A percentile compares a stretch with the other conserved stretches of the same genome.
Conservation (phyloP, 1,284 basidiomycete species). For the Bondarzewia mesenterica region DNA sequence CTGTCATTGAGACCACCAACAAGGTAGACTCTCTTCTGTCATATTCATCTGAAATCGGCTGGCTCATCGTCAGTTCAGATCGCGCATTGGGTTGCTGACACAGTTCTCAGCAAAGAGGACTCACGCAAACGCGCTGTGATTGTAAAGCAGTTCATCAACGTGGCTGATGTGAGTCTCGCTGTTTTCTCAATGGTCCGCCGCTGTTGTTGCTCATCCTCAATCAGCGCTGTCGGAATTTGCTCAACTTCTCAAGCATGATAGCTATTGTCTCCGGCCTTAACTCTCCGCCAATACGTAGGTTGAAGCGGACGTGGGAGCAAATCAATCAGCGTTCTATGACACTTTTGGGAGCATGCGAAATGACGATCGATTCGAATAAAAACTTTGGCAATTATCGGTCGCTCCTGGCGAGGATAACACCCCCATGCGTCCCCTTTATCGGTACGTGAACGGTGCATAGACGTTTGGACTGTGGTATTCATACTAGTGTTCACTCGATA, state of each 20-base stretch:
- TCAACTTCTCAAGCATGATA: constrained; percentile 96
- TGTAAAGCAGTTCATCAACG: constrained; percentile 88
- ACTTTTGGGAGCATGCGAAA: constrained; percentile 65
- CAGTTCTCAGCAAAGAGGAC: constrained; percentile 81
- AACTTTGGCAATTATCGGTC: constrained; percentile 93
- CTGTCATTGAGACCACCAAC: constrained; percentile 89
- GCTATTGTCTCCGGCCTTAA: constrained; percentile 95
- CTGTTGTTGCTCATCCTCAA: constrained; percentile 1
- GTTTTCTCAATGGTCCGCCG: not conserved
- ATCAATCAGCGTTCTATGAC: constrained; percentile 68
- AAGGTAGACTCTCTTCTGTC: constrained; percentile 39
- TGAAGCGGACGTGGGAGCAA: constrained; percentile 95
- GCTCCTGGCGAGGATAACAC: constrained; percentile 77
- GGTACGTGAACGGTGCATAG: constrained; percentile 41
- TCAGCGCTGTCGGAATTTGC: constrained; percentile 84
- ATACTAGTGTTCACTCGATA: constrained; percentile 24
- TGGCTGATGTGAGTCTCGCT: constrained; percentile 92
- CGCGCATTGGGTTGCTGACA: constrained; percentile 92
- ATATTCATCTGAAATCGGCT: not conserved
- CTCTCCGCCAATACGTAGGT: constrained; percentile 85
- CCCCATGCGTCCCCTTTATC: constrained; percentile 97
- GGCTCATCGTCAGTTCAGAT: constrained; percentile 38
- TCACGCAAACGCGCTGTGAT: constrained; percentile 74
- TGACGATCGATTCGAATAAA: constrained; percentile 81
- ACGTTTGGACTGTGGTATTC: not conserved